Evolutionary conservation across 1,139 yeast genomes (phyloP).

Genomic region (Meyerozyma elateridarum): DNA sequence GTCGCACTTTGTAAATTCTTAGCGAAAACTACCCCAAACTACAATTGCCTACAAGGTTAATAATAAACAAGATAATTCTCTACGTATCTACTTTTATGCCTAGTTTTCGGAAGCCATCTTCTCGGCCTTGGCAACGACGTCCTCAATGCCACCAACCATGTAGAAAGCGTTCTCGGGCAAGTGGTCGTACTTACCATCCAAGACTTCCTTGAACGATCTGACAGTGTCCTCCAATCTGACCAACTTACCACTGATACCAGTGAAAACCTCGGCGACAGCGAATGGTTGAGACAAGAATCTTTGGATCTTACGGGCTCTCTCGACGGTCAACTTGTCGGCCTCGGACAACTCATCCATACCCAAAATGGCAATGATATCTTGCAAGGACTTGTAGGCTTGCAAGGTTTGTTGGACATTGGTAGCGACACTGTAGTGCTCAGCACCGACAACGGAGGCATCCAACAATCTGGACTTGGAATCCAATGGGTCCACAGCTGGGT

Average conservation of each 20-base stretch:
- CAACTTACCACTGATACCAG: conserved; percentile 98
- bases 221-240: conserved; percentile 96
- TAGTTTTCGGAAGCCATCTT: conserved; percentile 91
- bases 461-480: conserved; percentile 98
- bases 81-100: conserved; percentile 34
- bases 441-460: conserved; percentile 95
- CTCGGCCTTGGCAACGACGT: conserved; percentile 97
- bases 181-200: conserved; percentile 97
- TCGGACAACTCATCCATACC: conserved; percentile 99
- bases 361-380: conserved; percentile 99
- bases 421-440: conserved; percentile 97
- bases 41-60: not conserved
- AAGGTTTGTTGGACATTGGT: conserved; percentile 94
- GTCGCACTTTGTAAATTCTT: not conserved
- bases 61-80: conserved; percentile 1
- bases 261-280: conserved; percentile 99
- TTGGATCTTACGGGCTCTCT: conserved; percentile 99
- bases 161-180: conserved; percentile 99
- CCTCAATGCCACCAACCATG: conserved; percentile 99
- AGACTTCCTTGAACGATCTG: conserved; percentile 91
- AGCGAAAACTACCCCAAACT: not conserved
- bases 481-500: conserved; percentile 99
- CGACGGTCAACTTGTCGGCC: conserved; percentile 97
- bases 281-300: conserved; percentile 99
- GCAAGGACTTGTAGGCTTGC: conserved; percentile 99